Evolutionary conservation across 2,329 filamentous ascomycete genomes (phyloP).

Genomic region (Venturia carpophila): DNA sequence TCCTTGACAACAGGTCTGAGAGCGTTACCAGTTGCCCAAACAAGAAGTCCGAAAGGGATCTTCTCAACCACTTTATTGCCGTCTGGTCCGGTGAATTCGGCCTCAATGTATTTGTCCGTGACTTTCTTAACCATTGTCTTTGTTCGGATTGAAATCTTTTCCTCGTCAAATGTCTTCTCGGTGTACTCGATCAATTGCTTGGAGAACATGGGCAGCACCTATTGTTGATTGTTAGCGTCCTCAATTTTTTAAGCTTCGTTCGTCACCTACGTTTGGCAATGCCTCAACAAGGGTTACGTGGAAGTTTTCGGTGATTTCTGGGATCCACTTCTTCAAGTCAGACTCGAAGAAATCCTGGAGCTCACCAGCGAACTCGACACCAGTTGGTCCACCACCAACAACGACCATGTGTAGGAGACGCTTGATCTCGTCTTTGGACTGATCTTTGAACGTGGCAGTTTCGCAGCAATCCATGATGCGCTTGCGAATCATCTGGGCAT

Average conservation of each 20-base stretch:
- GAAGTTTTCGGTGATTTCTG: slow-evolving; percentile 90
- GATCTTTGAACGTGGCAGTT: slow-evolving; percentile 96
- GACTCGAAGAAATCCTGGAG: slow-evolving; percentile 98
- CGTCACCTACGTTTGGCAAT: slow-evolving; percentile 60
- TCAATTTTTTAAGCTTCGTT: neutral
- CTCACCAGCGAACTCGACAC: slow-evolving; percentile 97
- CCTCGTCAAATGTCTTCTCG: slow-evolving; percentile 97
- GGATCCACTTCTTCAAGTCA: slow-evolving; percentile 96
- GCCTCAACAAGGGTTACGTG: slow-evolving; percentile 96
- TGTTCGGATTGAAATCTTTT: slow-evolving; percentile 93
- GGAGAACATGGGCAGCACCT: slow-evolving; percentile 86
- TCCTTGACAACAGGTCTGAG: slow-evolving; percentile 83
- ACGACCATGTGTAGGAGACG: slow-evolving; percentile 96
- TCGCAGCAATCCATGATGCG: slow-evolving; percentile 99
- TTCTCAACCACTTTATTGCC: slow-evolving; percentile 73
- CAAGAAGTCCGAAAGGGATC: slow-evolving; percentile 90
- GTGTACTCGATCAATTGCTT: slow-evolving; percentile 99
- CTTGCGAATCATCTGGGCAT: slow-evolving; percentile 93
- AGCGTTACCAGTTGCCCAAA: slow-evolving; percentile 97
- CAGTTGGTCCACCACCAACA: slow-evolving; percentile 78
- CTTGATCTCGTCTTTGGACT: slow-evolving; percentile 78
- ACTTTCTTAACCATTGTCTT: slow-evolving; percentile 99
- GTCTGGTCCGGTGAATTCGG: slow-evolving; percentile 71
- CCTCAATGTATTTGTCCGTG: slow-evolving; percentile 86
- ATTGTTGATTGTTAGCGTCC: neutral